Percentiles rank a stretch among this genome's conserved stretches.
Conservation (phyloP, 305 asterid genomes). For the Fraxinus latifolia region DNA sequence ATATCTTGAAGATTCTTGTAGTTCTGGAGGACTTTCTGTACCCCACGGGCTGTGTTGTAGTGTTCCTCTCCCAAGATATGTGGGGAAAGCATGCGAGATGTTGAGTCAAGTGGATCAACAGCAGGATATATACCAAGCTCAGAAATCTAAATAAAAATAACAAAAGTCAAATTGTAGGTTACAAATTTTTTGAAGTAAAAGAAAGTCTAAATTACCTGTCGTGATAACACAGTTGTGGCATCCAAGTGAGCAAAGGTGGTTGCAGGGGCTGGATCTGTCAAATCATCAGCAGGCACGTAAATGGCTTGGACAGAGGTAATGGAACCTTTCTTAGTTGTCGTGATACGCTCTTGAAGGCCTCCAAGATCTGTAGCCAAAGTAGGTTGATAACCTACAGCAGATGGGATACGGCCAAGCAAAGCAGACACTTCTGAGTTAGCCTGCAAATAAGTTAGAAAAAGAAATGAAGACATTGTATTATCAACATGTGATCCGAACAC, state of each 20-base stretch:
- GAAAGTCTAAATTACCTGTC: conserved; percentile 31
- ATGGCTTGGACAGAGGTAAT: conserved; percentile 1
- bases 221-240: conserved; percentile 51
- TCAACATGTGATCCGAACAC: neutral
- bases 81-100: conserved; percentile 97
- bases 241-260: conserved; percentile 58
- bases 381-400: conserved; percentile 57
- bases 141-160: conserved; percentile 55
- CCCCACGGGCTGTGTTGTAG: conserved; percentile 97
- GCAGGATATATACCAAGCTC: conserved; percentile 94
- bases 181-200: neutral
- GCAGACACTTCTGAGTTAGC: conserved; percentile 97
- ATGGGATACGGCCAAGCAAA: conserved; percentile 54
- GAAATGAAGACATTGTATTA: neutral
- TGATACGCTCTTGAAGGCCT: conserved; percentile 27
- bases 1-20: conserved; percentile 98
- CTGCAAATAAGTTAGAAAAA: conserved; percentile 32
- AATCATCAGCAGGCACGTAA: neutral
- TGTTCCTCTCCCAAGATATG: conserved; percentile 92
- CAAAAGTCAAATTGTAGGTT: neutral
- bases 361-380: conserved; percentile 54
- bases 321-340: neutral
- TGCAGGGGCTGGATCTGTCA: conserved; percentile 51
- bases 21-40: conserved; percentile 85
- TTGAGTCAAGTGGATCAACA: conserved; percentile 92